Conservation (phyloP, 2,329 filamentous ascomycete genomes). For the Trichoderma sp. region DNA sequence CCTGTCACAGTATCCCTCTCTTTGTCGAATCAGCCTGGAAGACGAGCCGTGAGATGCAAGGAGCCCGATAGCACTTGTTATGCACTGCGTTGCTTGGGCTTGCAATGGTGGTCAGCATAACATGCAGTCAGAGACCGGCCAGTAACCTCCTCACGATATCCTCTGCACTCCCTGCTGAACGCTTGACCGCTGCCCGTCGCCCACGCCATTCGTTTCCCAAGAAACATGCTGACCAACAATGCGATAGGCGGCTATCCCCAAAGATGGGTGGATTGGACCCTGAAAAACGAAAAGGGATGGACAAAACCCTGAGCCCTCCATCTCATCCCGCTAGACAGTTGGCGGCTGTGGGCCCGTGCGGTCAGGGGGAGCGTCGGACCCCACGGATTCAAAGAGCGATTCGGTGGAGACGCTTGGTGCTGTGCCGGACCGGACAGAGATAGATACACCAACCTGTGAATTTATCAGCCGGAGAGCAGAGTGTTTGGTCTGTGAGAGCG, state of each 20-base stretch:
- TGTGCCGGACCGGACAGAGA: neutral
- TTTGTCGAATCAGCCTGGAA: slow-evolving; percentile 1
- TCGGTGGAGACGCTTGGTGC: slow-evolving; percentile 10
- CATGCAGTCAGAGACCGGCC: neutral
- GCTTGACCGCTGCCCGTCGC: neutral
- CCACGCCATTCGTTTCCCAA: neutral
- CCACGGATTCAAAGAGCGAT: slow-evolving; percentile 22
- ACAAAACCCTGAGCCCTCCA: slow-evolving; percentile 1
- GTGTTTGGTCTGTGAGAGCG: neutral
- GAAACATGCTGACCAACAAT: too few species aligned
- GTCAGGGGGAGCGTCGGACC: slow-evolving; percentile 19
- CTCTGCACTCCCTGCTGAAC: neutral
- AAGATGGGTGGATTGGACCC: slow-evolving; percentile 17
- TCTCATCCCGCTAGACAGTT: slow-evolving; percentile 20
- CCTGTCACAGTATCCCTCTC: slow-evolving; percentile 12
- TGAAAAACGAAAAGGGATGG: slow-evolving; percentile 1
- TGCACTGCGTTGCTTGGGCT: slow-evolving; percentile 12
- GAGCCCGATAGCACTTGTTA: slow-evolving; percentile 8
- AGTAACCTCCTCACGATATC: neutral
- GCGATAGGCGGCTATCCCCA: neutral
- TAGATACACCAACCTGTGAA: neutral
- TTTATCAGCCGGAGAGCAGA: slow-evolving; percentile 18
- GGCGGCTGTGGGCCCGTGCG: slow-evolving; percentile 11
- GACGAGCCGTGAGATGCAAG: slow-evolving; percentile 14
- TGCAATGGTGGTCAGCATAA: slow-evolving; percentile 20